Conservation (phyloP, 768 basidiomycete genomes). For the Exidia glandulosa region DNA sequence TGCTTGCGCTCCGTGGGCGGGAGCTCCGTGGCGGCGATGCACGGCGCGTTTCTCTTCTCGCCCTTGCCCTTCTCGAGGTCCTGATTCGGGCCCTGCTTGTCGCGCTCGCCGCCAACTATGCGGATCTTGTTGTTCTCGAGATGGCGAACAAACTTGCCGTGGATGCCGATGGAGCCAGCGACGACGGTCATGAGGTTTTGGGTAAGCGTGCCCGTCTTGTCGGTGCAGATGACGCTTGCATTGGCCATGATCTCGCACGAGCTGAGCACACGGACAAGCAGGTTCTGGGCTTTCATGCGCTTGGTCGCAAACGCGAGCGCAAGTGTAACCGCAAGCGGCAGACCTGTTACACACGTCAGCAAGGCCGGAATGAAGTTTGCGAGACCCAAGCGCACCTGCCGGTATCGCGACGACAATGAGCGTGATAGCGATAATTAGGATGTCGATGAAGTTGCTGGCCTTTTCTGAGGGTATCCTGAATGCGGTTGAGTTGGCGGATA, state of each 20-base stretch:
- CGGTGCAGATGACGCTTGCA: conserved; percentile 89
- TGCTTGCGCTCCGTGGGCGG: conserved; percentile 29
- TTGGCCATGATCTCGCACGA: conserved; percentile 99
- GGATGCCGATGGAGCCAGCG: conserved; percentile 87
- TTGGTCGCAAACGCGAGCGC: conserved; percentile 96
- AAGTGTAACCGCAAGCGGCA: conserved; percentile 91
- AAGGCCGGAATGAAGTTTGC: conserved; percentile 1
- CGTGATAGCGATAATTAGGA: conserved; percentile 90
- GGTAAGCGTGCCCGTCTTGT: conserved; percentile 95
- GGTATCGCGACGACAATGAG: conserved; percentile 81
- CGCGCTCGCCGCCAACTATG: conserved; percentile 46
- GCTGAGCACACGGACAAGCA: conserved; percentile 89
- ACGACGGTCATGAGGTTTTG: conserved; percentile 95
- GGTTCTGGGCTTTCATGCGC: conserved; percentile 92
- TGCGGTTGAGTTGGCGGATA: not conserved
- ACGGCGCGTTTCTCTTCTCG: not conserved
- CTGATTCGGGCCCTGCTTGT: conserved; percentile 1
- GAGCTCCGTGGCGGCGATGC: not conserved
- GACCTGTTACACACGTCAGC: conserved; percentile 35
- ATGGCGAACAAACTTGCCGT: conserved; percentile 83
- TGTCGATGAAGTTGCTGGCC: conserved; percentile 83
- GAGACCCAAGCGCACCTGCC: conserved; percentile 42
- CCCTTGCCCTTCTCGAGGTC: conserved; percentile 6
- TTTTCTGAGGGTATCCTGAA: conserved; percentile 63
- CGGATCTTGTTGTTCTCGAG: conserved; percentile 62